Percentiles rank a stretch among this genome's conserved stretches.
Evolutionary conservation across 306 rosid species (phyloP).

Genomic region (Albizia julibrissin): DNA sequence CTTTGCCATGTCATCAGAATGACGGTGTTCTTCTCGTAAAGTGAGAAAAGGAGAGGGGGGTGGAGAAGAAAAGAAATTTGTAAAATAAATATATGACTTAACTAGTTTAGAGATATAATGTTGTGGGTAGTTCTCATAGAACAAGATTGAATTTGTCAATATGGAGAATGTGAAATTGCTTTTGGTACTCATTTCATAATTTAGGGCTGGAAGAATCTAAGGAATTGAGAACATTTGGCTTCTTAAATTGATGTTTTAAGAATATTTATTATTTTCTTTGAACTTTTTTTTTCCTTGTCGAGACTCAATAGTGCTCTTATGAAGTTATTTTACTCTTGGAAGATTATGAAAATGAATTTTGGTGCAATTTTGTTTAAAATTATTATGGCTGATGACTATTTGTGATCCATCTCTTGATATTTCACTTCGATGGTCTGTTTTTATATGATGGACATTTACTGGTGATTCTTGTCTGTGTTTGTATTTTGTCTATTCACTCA

Average conservation of each 20-base stretch:
- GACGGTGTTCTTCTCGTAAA: background rate
- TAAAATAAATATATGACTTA: background rate
- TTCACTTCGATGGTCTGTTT: background rate
- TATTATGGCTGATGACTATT: slow-evolving; percentile 12
- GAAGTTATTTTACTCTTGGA: background rate
- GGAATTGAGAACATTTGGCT: background rate
- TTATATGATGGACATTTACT: background rate
- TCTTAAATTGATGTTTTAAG: background rate
- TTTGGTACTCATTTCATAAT: background rate
- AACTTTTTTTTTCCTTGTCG: background rate
- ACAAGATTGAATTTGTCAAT: background rate
- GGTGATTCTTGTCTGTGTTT: background rate
- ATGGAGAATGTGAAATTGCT: background rate
- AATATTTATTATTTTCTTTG: background rate
- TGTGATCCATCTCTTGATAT: slow-evolving; percentile 1
- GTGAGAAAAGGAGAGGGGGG: background rate
- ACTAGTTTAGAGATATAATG: background rate
- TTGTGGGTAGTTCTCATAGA: background rate
- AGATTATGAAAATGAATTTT: slow-evolving; percentile 5
- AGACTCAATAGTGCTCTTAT: background rate
- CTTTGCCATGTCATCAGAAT: background rate
- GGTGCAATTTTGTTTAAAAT: slow-evolving; percentile 4
- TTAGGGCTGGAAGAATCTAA: background rate
- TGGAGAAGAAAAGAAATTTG: background rate
- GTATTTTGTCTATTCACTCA: slow-evolving; percentile 23